Base-by-base conservation (phyloP, 2,329 filamentous ascomycete species). In the Sporothrix curviconia region DNA sequence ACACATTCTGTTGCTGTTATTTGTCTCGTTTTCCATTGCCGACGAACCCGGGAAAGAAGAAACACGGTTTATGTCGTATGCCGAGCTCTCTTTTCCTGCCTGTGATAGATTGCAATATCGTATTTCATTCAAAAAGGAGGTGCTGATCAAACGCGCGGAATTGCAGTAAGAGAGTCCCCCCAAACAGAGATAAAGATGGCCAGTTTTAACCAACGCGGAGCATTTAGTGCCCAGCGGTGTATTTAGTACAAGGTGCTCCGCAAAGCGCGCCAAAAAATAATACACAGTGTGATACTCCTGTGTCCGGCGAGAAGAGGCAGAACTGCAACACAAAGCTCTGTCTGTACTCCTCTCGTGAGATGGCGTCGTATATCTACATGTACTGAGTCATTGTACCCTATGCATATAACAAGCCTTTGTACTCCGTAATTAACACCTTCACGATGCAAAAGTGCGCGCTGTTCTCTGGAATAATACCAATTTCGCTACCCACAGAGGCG, bases 391-490 rank as follows among this genome's bases (percentile, higher is more conserved):
- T n/a, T n/a, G n/a, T 50, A 34, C 47, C 24, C 37, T 36, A 28
- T 40, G 36, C 49, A 54, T 54, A 54, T 44, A 44, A n/a, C 39
- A 39, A 32, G 51, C 17, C 36, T 42, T 25, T 43, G 51, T 3
- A 43, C 40, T 53, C 32, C 24, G 22, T 40, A 43, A 19, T 19
- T 22, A 25, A 17, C 44, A 17, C 47, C 19, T 50, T 17, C 32
- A 50, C 32, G 32, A 50, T 37, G 37, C 19, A 44, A 39, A 44
- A 44, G n/a, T 42, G 39, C 28, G 15, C n/a, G 17, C 47, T 4
- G 19, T 43, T 25, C n/a, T 25, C 39, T 34, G 36, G n/a, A n/a
- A n/a, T n/a, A n/a, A n/a, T n/a, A n/a, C n/a, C n/a, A n/a, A n/a
- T n/a, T n/a, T n/a, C n/a, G n/a, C n/a, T n/a, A n/a, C n/a, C n/a